phyloP scores from a whole-genome alignment of 2,329 filamentous ascomycete genomes.

The Elsinoe perseae region DNA sequence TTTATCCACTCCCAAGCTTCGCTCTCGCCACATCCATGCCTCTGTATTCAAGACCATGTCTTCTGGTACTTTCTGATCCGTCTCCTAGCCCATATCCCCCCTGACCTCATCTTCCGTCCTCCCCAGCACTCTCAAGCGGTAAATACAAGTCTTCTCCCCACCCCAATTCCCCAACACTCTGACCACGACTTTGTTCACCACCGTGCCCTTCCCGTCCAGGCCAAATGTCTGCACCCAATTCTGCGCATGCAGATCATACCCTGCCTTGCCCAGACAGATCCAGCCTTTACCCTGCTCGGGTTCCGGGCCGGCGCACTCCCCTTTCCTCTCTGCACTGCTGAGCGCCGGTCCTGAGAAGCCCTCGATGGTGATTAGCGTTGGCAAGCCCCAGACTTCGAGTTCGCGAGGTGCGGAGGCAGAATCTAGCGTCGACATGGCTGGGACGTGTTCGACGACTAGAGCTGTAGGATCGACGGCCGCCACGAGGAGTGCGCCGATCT shows the following conservation, averaged over 20 bases:
- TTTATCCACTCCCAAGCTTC: not conserved
- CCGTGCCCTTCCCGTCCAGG: conserved; percentile 26
- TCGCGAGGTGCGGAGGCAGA: conserved; percentile 35
- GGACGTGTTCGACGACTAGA: conserved; percentile 42
- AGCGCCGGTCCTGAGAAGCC: conserved; percentile 2
- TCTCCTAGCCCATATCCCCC: conserved; percentile 2
- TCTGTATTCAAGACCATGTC: too few species aligned
- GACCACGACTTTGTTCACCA: conserved; percentile 32
- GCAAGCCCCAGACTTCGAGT: conserved; percentile 39
- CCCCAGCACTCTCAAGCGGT: conserved; percentile 40
- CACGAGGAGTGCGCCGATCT: conserved; percentile 51
- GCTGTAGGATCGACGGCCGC: conserved; percentile 32
- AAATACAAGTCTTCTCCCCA: conserved; percentile 38
- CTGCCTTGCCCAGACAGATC: conserved; percentile 35
- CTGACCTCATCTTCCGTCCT: conserved; percentile 17
- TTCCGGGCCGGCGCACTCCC: conserved; percentile 20
- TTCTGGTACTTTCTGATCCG: not conserved
- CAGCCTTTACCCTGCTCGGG: conserved; percentile 21
- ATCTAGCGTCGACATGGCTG: conserved; percentile 33
- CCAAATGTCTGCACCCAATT: conserved; percentile 38
- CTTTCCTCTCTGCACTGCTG: conserved; percentile 18
- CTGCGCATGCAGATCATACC: conserved; percentile 35
- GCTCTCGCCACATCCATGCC: too few species aligned
- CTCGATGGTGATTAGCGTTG: conserved; percentile 15
- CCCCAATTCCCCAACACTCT: conserved; percentile 40